Base-by-base conservation (phyloP, 2,329 filamentous ascomycete species). In the Trichophyton mentagrophytes region DNA sequence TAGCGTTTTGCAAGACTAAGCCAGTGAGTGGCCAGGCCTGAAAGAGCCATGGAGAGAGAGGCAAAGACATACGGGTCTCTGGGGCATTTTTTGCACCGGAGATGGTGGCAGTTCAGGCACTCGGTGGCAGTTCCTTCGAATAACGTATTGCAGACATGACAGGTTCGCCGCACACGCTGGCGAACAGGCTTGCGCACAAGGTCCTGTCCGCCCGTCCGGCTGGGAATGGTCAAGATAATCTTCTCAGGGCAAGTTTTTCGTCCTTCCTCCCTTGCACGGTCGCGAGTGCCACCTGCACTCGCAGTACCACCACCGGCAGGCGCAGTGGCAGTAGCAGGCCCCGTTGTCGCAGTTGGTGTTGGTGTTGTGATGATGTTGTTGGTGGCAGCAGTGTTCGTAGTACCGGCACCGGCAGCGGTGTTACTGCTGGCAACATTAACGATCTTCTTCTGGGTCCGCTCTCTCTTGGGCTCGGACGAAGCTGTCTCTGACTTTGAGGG, bases 11-110 rank as follows among this genome's bases (percentile, higher is more conserved):
- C 5, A 27, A 27, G 27, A 6, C 5, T 27, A 27, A 7, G 27
- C 27, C 22, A 22, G 22, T 22, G 22, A 1, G 5, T 7, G 6
- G 27, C 27, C 27, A 27, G 27, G 5, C 27, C 27, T 22, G 22
- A 22, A 22, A 22, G 22, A 22, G 22, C 22, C 22, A 22, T 22
- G 3, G 22, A 22, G 22, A 22, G 22, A 22, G 27, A 27, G 27
- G 27, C 27, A 36, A 49, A 42, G 59, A 84, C 87, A 72, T 82
- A 90, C 80, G 89, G 89, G 68, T 90, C 85, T 67, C 89, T 80
- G 30, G 88, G 89, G 71, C 90, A 95, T 69, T 86, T 86, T 44
- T 84, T 88, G 77, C 90, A 95, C 60, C 89, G 85, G 58, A 80
- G 72, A 72, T 95, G 90, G 30, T 79, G 76, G 72, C 90, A 95